phyloP scores from a whole-genome alignment of 140 eudicot genomes.

The Cichorium intybus region DNA sequence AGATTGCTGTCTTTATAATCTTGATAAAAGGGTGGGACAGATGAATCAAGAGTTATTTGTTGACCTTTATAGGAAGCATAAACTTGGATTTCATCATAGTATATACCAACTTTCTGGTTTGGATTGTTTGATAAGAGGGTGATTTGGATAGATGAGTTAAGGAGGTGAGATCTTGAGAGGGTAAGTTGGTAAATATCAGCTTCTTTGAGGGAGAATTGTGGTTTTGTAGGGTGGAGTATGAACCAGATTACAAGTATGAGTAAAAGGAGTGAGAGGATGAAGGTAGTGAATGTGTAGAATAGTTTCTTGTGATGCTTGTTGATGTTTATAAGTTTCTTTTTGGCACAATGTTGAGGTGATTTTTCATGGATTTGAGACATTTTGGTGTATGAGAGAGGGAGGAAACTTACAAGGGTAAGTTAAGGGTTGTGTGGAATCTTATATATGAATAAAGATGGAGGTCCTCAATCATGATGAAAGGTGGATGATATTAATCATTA shows the following conservation, averaged over 20 bases:
- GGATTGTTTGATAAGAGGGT: constrained; percentile 65
- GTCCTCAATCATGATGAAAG: constrained; percentile 26
- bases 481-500: constrained; percentile 3
- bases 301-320: constrained; percentile 58
- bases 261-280: constrained; percentile 58
- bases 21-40: constrained; percentile 73
- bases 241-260: constrained; percentile 73
- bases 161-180: constrained; percentile 61
- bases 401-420: constrained; percentile 26
- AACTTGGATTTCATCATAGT: constrained; percentile 57
- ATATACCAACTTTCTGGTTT: constrained; percentile 74
- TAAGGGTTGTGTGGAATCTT: constrained; percentile 26
- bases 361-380: constrained; percentile 44
- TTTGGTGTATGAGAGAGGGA: constrained; percentile 14
- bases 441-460: constrained; percentile 26
- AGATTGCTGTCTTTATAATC: constrained; percentile 58
- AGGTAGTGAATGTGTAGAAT: constrained; percentile 51
- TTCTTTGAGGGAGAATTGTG: constrained; percentile 72
- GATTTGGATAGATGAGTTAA: constrained; percentile 71
- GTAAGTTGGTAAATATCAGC: constrained; percentile 67
- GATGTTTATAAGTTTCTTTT: constrained; percentile 31
- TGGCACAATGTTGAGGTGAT: constrained; percentile 55
- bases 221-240: constrained; percentile 79
- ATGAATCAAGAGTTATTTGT: constrained; percentile 57
- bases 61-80: constrained; percentile 77